These are phyloP conservation scores for Auxenochlorella pyrenoidosa DNA, from an alignment of 139 green algal species.

Conservation along the genomic window DNA sequence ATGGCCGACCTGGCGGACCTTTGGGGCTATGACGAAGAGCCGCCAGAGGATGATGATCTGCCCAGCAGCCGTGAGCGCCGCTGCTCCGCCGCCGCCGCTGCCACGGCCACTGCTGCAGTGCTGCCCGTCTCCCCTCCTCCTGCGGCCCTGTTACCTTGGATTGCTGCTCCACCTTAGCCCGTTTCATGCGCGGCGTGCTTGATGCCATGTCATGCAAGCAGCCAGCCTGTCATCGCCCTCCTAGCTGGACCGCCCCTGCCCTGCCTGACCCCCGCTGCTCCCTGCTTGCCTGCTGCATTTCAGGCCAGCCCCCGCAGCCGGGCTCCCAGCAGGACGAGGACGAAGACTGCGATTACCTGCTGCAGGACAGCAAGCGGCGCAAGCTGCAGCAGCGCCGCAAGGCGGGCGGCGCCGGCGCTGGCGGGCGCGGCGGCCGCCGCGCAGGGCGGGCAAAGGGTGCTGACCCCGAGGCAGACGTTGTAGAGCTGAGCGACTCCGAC, in stretches of 20 bases:
- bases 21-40: conserved; percentile 22
- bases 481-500: conserved; percentile 13
- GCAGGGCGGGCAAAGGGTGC: neutral
- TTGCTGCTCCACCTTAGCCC: too few species aligned
- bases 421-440: neutral
- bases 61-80: neutral
- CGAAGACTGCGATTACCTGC: conserved; percentile 19
- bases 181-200: too few species aligned
- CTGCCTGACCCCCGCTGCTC: too few species aligned
- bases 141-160: neutral
- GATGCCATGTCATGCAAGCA: too few species aligned
- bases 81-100: neutral
- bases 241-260: too few species aligned
- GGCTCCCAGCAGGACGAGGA: neutral
- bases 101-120: neutral
- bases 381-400: conserved; percentile 6
- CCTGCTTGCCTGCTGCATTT: too few species aligned
- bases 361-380: conserved; percentile 13
- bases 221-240: neutral
- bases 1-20: neutral
- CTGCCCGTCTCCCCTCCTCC: neutral
- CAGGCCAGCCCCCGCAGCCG: neutral
- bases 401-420: neutral
- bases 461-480: neutral
- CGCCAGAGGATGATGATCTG: neutral